phyloP scores from a whole-genome alignment of 371 early-diverging fungal species.

The Mucor plumbeus region DNA sequence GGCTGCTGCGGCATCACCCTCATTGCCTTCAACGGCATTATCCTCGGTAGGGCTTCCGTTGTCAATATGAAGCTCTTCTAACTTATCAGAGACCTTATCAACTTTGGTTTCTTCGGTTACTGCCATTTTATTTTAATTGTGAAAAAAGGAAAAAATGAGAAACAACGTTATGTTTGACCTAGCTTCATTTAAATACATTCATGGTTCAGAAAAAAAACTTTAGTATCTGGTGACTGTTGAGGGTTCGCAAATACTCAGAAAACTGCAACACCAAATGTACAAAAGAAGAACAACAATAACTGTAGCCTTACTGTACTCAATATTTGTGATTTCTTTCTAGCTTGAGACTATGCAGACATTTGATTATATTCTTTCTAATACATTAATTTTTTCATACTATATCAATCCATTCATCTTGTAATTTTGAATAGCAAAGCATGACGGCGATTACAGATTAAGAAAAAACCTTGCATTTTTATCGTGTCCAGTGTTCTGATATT shows the following conservation, averaged over 20 bases:
- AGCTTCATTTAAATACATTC: neutral
- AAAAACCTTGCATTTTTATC: too few species aligned
- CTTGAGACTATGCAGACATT: too few species aligned
- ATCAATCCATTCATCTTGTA: too few species aligned
- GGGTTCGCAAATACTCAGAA: neutral
- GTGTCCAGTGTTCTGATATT: too few species aligned
- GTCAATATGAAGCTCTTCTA: constrained; percentile 27
- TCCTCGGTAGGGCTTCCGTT: constrained; percentile 2
- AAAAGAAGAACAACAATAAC: neutral
- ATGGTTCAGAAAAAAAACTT: neutral
- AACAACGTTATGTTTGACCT: too few species aligned
- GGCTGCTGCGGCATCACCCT: constrained; percentile 15
- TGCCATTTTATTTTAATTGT: constrained; percentile 14
- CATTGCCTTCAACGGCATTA: neutral
- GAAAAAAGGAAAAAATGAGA: neutral
- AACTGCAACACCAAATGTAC: neutral
- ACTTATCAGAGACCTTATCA: constrained; percentile 18
- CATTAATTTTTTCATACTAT: too few species aligned
- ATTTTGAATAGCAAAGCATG: too few species aligned
- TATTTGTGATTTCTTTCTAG: neutral
- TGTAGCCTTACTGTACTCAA: too few species aligned
- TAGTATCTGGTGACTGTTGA: constrained; percentile 5
- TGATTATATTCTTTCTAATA: too few species aligned
- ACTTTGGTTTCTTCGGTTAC: constrained; percentile 21
- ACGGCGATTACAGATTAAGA: too few species aligned